Evolutionary conservation across 1,284 basidiomycete genomes (phyloP), one percentile per base, ranked within the genome.

Genomic region (Neolentinus lepideus): DNA sequence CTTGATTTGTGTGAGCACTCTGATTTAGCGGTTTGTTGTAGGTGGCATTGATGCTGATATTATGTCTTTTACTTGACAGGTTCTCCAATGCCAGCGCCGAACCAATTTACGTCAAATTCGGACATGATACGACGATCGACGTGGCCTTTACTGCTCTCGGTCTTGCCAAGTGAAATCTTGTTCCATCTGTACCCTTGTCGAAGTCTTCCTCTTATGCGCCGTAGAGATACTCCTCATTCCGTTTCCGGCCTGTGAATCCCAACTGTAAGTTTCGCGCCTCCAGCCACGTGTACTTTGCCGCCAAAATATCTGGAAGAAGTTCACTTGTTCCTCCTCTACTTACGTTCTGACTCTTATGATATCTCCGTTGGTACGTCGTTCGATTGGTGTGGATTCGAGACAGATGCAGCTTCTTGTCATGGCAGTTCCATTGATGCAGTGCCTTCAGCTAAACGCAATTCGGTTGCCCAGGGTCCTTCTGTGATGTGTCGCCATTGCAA

Each of bases 91-190:
- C 64, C 21, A 70, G 68, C 12, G 69, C 71, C 14, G 57, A 67
- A 53, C 53, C 66, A 25, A 62, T 74, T 14, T 73, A 72, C 63
- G 64, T 80, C 53, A 74, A 80, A 62, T 79, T 78, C 60, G 76
- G 72, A 1, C 77, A 79, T 59, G 75, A 80, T 57, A 76, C 71
- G 4, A 77, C 72, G n/a, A 72, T 80, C 59, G 73, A 78, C 58
- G 55, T 75, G 29, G 71, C 71, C 26, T 61, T 79, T 43, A 73
- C 76, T 35, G 71, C 73, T 2, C 67, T 77, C 53, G 72, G 71
- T 0, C 64, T 78, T 8, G 75, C 72, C 26, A 71, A 71, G 71
- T 74, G 54, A 51, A 66, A 59, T 27, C 3, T 21, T 35, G 1
- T 16, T 33, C 14, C 36, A 14, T 12, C 25, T 26, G 29, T 6